Conservation (phyloP, 192 early-diverging fungal genomes). For the Funneliformis geosporum region DNA sequence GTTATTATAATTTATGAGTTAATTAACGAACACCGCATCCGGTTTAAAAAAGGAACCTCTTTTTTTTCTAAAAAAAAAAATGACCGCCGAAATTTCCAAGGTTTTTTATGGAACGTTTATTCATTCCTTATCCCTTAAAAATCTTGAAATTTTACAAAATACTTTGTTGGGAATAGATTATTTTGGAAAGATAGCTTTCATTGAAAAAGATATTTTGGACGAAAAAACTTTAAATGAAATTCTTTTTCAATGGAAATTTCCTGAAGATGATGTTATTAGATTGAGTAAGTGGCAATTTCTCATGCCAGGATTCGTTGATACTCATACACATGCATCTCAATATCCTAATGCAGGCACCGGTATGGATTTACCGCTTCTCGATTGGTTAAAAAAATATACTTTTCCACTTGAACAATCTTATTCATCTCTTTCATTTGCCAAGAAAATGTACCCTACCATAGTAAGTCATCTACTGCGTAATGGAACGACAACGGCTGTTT, state of each 20-base stretch:
- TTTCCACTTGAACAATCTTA: constrained; percentile 86
- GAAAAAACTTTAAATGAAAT: constrained; percentile 36
- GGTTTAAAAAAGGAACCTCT: no score
- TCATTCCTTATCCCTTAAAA: constrained; percentile 61
- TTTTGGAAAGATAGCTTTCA: constrained; percentile 68
- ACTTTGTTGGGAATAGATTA: constrained; percentile 68
- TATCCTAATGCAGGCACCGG: constrained; percentile 87
- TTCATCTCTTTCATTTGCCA: constrained; percentile 65
- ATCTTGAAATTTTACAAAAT: constrained; percentile 67
- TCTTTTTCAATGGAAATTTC: constrained; percentile 32
- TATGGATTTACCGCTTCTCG: constrained; percentile 85
- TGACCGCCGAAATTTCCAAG: constrained; percentile 32
- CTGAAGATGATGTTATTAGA: constrained; percentile 39
- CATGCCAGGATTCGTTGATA: constrained; percentile 91
- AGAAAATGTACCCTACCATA: constrained; percentile 63
- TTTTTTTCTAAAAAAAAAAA: neutral
- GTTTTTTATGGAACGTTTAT: constrained; percentile 67
- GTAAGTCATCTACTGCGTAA: constrained; percentile 70
- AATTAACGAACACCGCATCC: no score
- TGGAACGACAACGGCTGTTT: constrained; percentile 91
- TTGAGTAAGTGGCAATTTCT: constrained; percentile 69
- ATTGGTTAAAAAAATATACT: constrained; percentile 89
- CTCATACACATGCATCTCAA: constrained; percentile 93
- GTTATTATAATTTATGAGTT: no score
- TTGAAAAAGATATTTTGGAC: constrained; percentile 50